phyloP scores from a whole-genome alignment of 495 filamentous ascomycete species.

The Podospora pseudoanserina region DNA sequence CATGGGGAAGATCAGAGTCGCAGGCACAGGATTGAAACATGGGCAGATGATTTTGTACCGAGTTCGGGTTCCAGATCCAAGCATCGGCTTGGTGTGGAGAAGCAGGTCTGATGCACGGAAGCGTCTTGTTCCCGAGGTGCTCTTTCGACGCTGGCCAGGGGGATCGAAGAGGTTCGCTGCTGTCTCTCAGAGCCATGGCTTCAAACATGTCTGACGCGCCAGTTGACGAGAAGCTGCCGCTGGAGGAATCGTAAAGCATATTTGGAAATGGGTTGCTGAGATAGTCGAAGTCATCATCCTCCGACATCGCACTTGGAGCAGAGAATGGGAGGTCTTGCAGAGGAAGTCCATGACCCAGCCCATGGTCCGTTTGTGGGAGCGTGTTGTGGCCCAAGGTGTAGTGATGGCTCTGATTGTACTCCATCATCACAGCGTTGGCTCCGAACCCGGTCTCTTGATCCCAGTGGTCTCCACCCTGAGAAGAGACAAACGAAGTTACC shows the following conservation, averaged over 20 bases:
- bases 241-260: background rate
- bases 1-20: background rate
- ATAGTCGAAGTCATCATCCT: background rate
- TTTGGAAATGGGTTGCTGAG: background rate
- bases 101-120: background rate
- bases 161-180: background rate
- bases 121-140: background rate
- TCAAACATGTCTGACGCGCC: background rate
- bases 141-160: background rate
- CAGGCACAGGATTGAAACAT: background rate
- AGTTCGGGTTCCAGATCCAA: background rate
- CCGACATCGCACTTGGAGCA: background rate
- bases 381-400: background rate
- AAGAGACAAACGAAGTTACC: background rate
- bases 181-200: conserved; percentile 1
- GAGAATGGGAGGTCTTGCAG: background rate
- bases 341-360: background rate
- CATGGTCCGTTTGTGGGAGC: background rate
- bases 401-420: background rate
- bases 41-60: background rate
- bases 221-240: background rate
- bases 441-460: background rate
- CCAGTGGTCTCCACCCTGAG: background rate
- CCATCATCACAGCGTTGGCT: background rate
- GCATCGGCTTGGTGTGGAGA: background rate